Conservation (phyloP, 352 stramenopile genomes). For the Globisporangium paddicum region DNA sequence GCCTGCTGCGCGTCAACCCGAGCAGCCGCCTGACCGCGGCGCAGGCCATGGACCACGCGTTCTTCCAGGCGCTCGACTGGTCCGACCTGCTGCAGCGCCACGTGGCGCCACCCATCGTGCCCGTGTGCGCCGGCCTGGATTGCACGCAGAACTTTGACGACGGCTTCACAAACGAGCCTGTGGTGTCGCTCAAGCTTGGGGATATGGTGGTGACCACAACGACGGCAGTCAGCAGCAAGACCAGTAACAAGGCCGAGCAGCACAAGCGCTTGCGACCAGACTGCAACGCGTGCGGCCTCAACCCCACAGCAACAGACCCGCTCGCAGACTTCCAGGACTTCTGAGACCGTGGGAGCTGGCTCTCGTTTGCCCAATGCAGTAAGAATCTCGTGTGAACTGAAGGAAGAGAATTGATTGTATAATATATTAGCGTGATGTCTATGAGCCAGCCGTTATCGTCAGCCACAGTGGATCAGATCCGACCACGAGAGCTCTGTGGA, state of each 20-base stretch:
- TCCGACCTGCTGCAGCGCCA: slow-evolving; percentile 57
- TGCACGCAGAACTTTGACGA: slow-evolving; percentile 85
- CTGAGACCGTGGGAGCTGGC: no score
- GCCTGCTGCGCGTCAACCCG: slow-evolving; percentile 45
- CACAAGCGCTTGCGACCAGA: slow-evolving; percentile 3
- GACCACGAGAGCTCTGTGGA: not conserved
- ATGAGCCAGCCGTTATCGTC: no score
- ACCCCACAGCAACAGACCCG: not conserved
- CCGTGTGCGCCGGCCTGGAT: slow-evolving; percentile 43
- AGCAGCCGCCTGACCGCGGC: slow-evolving; percentile 40
- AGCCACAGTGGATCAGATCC: slow-evolving; percentile 6
- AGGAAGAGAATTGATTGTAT: not conserved
- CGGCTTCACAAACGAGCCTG: slow-evolving; percentile 66
- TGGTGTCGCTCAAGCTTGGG: slow-evolving; percentile 30
- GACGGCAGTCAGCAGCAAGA: not conserved
- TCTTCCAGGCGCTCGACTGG: slow-evolving; percentile 74
- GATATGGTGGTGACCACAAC: not conserved
- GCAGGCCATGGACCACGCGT: slow-evolving; percentile 69
- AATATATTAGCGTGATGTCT: not conserved
- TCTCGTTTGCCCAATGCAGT: no score
- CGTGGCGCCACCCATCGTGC: slow-evolving; percentile 58
- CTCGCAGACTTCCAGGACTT: slow-evolving; percentile 8
- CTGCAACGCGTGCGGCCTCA: slow-evolving; percentile 3
- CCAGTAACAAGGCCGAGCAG: not conserved
- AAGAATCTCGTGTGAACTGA: not conserved